Base-by-base conservation (phyloP, 441 rosid species). In the Populus hybrid region DNA sequence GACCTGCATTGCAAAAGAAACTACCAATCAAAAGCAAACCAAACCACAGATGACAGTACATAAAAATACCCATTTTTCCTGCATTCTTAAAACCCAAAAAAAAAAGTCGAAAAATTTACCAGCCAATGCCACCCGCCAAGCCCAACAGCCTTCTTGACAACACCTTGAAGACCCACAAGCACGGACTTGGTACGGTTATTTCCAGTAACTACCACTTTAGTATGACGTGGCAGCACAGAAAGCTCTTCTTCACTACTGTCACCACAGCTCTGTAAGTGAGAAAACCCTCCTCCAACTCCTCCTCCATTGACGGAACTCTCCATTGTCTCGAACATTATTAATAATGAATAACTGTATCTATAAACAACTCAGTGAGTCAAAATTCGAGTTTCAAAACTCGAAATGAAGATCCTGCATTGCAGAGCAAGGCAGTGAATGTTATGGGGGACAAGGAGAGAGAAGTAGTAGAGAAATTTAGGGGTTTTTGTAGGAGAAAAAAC, bases 121-220 rank as follows among this genome's bases (percentile, higher is more conserved):
- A 93, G 96, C 99, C 99, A 93, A 89, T 93, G 97, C 97, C 98
- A 92, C 8, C 98, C 98, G 59, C 98, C 98, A 67, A 91, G 94
- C 1, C 98, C 97, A 73, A 95, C 98, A 57, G 99, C 98, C 86
- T 95, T 95, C 85, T 93, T 91, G 68, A 95, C 99, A 10, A 95
- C 99, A 12, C 99, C 99, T 74, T 86, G 91, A 77, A 95, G 99
- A 73, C 99, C 99, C 2, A 95, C 98, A 42, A 95, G 97, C 57
- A 95, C 98, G 54, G 98, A 95, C 81, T 95, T 95, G 16, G 99
- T 95, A 73, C 99, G 87, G 85, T 95, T 95, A 87, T 95, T 93
- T 35, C 98, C 99, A 10, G 99, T 93, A 10, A 95, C 99, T 18
- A 95, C 91, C 34, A 95, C 99, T 80, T 95, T 95, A 14, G 99